Evolutionary conservation across 2,329 filamentous ascomycete genomes (phyloP), one percentile per base, ranked within the genome.

Genomic region (Hypoxylon sp.): DNA sequence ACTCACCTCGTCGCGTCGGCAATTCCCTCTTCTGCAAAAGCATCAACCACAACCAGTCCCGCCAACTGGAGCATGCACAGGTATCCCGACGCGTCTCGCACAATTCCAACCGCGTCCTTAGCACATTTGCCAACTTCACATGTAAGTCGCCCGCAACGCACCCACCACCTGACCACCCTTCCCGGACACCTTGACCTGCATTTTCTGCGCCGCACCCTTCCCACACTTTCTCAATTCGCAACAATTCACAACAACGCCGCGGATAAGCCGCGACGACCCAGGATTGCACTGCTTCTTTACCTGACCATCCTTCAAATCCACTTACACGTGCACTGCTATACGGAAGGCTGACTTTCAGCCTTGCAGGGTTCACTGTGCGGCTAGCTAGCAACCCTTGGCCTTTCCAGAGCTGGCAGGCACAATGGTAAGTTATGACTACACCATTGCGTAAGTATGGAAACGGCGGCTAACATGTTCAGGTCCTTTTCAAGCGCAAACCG

Each of bases 401-500:
- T 60, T 66, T 37, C 14, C 66, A 60, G 73, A 73, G 63, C 69
- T 74, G 78, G 76, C 76, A 79, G 54, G 68, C 73, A 75, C 71
- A 72, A 82, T 82, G 81, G 79, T 82, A 80, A 65, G 74, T 67
- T 1, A 6, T 44, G 2, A 40, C 11, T 17, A 33, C 20, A 20
- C 25, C 48, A 61, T 58, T 30, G 44, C 25, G 27, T 53, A 64
- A 20, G 20, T 22, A 46, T 6, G 20, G 48, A 49, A 46, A 53
- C n/a, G 17, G 14, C 20, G 35, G 17, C 61, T 66, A 35, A 66
- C 13, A 20, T 63, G 49, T 59, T 56, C 78, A 98, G 95, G 95
- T 99, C 75, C 88, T 97, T 72, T 98, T 93, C 82, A 98, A 98
- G 85, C 90, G 96, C 77, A 98, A 98, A 83, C 95, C 95, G 64